phyloP scores from a whole-genome alignment of 208 protist genomes.

The Acanthamoeba triangularis region DNA sequence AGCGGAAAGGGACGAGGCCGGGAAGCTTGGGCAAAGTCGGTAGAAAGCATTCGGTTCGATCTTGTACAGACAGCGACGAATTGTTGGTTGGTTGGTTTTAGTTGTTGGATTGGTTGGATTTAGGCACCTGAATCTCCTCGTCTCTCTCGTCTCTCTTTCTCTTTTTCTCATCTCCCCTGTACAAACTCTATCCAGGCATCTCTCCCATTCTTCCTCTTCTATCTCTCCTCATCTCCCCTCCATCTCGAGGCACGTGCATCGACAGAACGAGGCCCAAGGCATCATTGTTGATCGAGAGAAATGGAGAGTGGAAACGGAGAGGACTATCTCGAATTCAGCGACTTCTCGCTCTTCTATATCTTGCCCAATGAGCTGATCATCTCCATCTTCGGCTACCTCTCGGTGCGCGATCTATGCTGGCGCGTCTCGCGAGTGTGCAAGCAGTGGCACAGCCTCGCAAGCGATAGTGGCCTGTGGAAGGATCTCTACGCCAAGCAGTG shows the following conservation, averaged over 20 bases:
- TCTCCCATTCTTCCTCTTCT: background rate
- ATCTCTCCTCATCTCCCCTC: background rate
- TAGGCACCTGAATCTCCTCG: too few relatives aligned
- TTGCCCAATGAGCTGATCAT: slow-evolving; percentile 21
- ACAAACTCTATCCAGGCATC: background rate
- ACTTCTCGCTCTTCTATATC: slow-evolving; percentile 41
- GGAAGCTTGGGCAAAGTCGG: background rate
- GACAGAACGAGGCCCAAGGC: too few relatives aligned
- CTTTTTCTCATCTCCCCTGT: background rate
- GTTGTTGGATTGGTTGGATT: too few relatives aligned
- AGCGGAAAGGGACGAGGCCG: background rate
- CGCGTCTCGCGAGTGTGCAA: slow-evolving; percentile 1
- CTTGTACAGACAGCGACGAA: background rate
- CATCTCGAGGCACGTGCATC: too few relatives aligned
- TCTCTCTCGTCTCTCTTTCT: background rate
- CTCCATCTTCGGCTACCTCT: slow-evolving; percentile 17
- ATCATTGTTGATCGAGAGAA: background rate
- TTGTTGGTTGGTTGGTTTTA: too few relatives aligned
- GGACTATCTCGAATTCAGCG: slow-evolving; percentile 17
- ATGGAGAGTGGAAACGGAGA: slow-evolving; percentile 48
- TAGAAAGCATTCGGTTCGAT: background rate
- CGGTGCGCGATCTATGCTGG: slow-evolving; percentile 35
- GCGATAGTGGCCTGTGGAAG: background rate
- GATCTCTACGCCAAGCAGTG: slow-evolving; percentile 33
- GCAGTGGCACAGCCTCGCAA: slow-evolving; percentile 23